These are phyloP conservation scores for Pseudoperonospora humuli DNA, from an alignment of 352 stramenopile species.

Conservation along the genomic window DNA sequence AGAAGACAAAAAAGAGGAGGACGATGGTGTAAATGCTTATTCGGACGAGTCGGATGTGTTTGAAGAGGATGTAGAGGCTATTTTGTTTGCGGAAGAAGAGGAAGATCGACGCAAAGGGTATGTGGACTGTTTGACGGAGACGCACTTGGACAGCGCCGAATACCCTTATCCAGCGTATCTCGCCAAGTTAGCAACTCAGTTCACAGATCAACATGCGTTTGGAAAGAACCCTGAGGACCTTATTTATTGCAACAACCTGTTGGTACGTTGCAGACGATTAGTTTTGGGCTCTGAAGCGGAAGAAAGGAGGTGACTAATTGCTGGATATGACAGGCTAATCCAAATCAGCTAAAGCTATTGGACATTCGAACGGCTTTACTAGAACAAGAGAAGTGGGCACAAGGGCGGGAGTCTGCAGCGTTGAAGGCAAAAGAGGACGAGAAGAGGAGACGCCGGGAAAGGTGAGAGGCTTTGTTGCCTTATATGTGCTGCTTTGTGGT, in stretches of 20 bases:
- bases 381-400: slow-evolving; percentile 31
- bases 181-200: slow-evolving; percentile 41
- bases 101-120: slow-evolving; percentile 33
- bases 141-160: slow-evolving; percentile 34
- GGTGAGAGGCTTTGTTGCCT: neutral
- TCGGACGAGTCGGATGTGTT: slow-evolving; percentile 68
- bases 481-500: neutral
- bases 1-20: slow-evolving; percentile 25
- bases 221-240: slow-evolving; percentile 50
- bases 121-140: slow-evolving; percentile 43
- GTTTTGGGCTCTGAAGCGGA: neutral
- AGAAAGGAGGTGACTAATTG: neutral
- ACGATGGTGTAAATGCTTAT: slow-evolving; percentile 37
- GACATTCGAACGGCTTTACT: slow-evolving; percentile 36
- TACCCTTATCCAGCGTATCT: slow-evolving; percentile 57
- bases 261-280: slow-evolving; percentile 29
- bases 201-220: slow-evolving; percentile 54
- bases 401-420: slow-evolving; percentile 24
- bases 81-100: slow-evolving; percentile 50
- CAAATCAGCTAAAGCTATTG: slow-evolving; percentile 29
- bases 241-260: slow-evolving; percentile 76
- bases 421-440: slow-evolving; percentile 27
- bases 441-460: slow-evolving; percentile 26
- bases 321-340: slow-evolving; percentile 27
- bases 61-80: slow-evolving; percentile 61